Percentiles rank a stretch among this genome's conserved stretches.
Evolutionary conservation across 306 rosid species (phyloP).

Genomic region (Sphenostylis stenocarpa): DNA sequence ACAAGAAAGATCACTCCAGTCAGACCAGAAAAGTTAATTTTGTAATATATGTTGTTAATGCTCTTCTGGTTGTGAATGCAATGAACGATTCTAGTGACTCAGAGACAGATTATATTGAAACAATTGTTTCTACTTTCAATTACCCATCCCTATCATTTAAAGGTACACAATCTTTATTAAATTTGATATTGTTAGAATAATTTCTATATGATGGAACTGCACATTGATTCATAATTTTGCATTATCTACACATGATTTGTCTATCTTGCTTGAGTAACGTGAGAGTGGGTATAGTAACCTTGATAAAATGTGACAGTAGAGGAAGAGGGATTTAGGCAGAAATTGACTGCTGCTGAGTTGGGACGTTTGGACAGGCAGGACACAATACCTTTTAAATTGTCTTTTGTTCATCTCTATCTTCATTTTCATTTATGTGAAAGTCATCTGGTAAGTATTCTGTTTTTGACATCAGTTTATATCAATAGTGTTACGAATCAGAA

Average conservation of each 20-base stretch:
- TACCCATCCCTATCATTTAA: constrained; percentile 62
- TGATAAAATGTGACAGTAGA: background rate
- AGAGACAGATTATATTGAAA: constrained; percentile 38
- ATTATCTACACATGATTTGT: background rate
- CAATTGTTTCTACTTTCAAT: constrained; percentile 64
- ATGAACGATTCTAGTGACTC: constrained; percentile 45
- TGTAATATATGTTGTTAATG: constrained; percentile 69
- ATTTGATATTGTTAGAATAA: background rate
- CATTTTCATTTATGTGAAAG: background rate
- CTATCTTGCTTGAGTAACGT: background rate
- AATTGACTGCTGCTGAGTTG: no score
- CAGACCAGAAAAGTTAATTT: constrained; percentile 63
- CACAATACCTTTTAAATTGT: background rate
- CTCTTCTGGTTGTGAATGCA: constrained; percentile 61
- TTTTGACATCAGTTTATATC: background rate
- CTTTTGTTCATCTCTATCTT: background rate
- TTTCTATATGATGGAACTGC: background rate
- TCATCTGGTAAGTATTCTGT: background rate
- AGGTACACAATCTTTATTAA: constrained; percentile 46
- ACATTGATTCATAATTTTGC: background rate
- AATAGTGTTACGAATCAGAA: no score
- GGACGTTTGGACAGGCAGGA: background rate
- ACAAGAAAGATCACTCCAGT: constrained; percentile 39
- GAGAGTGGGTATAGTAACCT: background rate
- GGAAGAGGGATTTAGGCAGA: background rate